These are phyloP conservation scores for Fusarium piperis DNA, from an alignment of 2,329 filamentous ascomycete species.

Conservation along the genomic window DNA sequence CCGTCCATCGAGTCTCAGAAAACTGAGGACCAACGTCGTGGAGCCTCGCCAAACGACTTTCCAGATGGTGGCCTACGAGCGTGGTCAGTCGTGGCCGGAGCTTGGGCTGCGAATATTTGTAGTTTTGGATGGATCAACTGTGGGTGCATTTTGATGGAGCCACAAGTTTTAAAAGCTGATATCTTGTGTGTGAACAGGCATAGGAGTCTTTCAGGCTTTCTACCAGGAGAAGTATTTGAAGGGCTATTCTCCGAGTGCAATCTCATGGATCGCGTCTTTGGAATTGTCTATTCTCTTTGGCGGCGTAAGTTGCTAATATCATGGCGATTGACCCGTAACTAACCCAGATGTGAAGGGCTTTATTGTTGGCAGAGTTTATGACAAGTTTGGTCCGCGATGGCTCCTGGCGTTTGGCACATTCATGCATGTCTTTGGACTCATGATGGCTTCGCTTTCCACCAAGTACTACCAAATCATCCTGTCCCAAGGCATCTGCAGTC, in stretches of 20 bases:
- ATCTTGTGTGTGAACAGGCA: background rate
- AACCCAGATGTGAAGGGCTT: conserved; percentile 54
- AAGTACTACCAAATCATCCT: conserved; percentile 56
- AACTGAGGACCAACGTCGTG: background rate
- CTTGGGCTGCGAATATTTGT: background rate
- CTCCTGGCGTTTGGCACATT: conserved; percentile 63
- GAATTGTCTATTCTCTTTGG: background rate
- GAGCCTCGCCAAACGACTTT: background rate
- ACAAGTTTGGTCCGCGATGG: conserved; percentile 69
- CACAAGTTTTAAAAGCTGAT: background rate
- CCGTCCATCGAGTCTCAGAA: background rate
- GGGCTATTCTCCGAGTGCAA: background rate
- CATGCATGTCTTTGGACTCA: conserved; percentile 68
- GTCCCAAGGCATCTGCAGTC: conserved; percentile 51
- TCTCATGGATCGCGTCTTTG: background rate
- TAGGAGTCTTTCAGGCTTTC: background rate
- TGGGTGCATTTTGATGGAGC: background rate
- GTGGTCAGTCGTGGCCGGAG: background rate
- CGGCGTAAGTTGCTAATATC: background rate
- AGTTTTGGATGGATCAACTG: conserved; percentile 1
- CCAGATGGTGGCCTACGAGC: background rate
- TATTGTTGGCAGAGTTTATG: conserved; percentile 69
- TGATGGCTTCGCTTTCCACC: conserved; percentile 66
- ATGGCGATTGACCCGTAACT: background rate
- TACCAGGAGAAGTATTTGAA: background rate